A percentile compares a stretch with the other conserved stretches of the same genome.
Evolutionary conservation across 179 eudicot species (phyloP).

Genomic region (Drosera spatulata): DNA sequence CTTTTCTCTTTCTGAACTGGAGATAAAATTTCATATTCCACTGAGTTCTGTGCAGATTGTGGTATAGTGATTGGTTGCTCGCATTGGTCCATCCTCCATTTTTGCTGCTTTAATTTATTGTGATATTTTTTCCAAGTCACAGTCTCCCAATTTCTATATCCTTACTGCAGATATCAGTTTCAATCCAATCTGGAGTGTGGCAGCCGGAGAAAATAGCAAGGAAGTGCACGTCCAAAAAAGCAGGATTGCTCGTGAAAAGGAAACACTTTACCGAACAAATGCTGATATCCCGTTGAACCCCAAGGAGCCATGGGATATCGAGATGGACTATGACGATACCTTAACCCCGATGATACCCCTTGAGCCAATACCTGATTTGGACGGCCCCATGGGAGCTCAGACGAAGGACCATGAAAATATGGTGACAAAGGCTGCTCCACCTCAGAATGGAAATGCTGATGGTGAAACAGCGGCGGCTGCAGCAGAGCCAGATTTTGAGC

Average conservation of each 20-base stretch:
- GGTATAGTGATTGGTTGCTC: no score
- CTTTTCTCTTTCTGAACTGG: no score
- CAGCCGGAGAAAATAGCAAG: slow-evolving; percentile 66
- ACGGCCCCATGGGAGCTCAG: slow-evolving; percentile 14
- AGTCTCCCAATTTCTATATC: no score
- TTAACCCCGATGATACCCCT: slow-evolving; percentile 67
- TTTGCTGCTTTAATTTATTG: no score
- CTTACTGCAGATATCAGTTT: slow-evolving; percentile 56
- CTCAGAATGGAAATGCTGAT: not conserved
- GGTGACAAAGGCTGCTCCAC: not conserved
- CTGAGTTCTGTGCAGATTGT: no score
- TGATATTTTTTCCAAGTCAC: no score
- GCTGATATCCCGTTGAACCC: slow-evolving; percentile 62
- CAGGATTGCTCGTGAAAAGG: slow-evolving; percentile 62
- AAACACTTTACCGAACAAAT: slow-evolving; percentile 37
- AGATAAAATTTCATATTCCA: no score
- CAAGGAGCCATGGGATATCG: slow-evolving; percentile 88
- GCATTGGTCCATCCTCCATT: no score
- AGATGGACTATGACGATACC: slow-evolving; percentile 82
- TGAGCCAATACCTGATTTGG: slow-evolving; percentile 69
- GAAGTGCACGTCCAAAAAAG: slow-evolving; percentile 67
- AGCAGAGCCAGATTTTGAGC: slow-evolving; percentile 70
- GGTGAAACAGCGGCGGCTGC: no score
- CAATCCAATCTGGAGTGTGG: slow-evolving; percentile 38
- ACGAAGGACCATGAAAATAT: not conserved